These are phyloP conservation scores for Xerocomus brunneocitrinus DNA, from an alignment of 768 basidiomycete species.

Conservation along the genomic window DNA sequence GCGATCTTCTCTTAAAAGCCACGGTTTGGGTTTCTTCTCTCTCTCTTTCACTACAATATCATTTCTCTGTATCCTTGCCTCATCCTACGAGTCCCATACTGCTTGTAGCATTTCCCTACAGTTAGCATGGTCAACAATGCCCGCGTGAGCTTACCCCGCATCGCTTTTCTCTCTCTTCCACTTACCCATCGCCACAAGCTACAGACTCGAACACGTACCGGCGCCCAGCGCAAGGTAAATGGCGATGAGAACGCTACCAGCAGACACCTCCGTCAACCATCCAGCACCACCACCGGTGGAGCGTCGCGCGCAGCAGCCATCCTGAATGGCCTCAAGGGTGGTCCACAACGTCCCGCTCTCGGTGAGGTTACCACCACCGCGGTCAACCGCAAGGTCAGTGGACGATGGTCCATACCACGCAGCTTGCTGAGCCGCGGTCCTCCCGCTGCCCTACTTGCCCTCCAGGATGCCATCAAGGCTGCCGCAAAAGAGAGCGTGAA, in stretches of 20 bases:
- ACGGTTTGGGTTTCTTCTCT: slow-evolving; percentile 28
- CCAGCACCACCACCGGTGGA: slow-evolving; percentile 43
- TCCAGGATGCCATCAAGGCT: slow-evolving; percentile 39
- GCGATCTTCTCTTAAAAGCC: slow-evolving; percentile 23
- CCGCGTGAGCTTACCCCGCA: slow-evolving; percentile 43
- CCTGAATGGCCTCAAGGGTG: slow-evolving; percentile 45
- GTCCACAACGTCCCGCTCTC: slow-evolving; percentile 64
- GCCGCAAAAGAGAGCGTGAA: slow-evolving; percentile 56
- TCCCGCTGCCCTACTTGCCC: slow-evolving; percentile 7
- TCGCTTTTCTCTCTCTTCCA: neutral
- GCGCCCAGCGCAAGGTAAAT: slow-evolving; percentile 62
- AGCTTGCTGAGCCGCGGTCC: slow-evolving; percentile 1
- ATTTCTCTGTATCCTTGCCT: slow-evolving; percentile 16
- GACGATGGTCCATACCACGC: neutral
- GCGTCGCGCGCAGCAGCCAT: slow-evolving; percentile 48
- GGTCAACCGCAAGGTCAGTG: slow-evolving; percentile 69
- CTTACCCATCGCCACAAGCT: slow-evolving; percentile 38
- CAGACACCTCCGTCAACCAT: slow-evolving; percentile 60
- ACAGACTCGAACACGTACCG: slow-evolving; percentile 60
- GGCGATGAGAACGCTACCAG: slow-evolving; percentile 76
- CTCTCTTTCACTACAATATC: slow-evolving; percentile 32
- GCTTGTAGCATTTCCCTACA: slow-evolving; percentile 24
- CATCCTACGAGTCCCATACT: slow-evolving; percentile 6
- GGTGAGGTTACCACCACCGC: slow-evolving; percentile 78
- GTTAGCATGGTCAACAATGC: slow-evolving; percentile 52